Percentiles rank a stretch among this genome's conserved stretches.
Conservation (phyloP, 1,284 basidiomycete genomes). For the Tausonia pullulans region DNA sequence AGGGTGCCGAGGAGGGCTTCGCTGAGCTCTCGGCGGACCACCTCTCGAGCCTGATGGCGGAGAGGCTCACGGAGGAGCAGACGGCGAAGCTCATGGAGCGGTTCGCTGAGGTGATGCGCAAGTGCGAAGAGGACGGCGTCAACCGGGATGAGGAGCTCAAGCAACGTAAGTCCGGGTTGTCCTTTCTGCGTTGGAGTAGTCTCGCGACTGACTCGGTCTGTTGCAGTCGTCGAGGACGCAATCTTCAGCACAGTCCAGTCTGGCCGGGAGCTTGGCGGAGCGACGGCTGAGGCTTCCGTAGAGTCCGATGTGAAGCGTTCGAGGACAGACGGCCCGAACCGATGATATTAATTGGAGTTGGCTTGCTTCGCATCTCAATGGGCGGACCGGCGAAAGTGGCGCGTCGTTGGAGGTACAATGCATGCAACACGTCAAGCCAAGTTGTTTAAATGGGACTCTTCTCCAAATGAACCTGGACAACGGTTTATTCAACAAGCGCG, state of each 20-base stretch:
- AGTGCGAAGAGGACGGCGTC: conserved; percentile 28
- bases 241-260: conserved; percentile 9
- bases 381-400: too few species aligned
- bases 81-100: conserved; percentile 54
- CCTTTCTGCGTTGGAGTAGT: neutral
- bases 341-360: too few species aligned
- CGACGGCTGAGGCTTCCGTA: too few species aligned
- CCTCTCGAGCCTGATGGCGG: conserved; percentile 54
- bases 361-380: too few species aligned
- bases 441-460: too few species aligned
- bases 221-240: conserved; percentile 3
- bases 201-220: neutral
- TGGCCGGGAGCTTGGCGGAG: neutral
- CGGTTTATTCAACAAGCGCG: too few species aligned
- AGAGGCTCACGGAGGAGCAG: conserved; percentile 53
- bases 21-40: conserved; percentile 37
- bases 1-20: neutral
- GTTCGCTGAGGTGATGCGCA: conserved; percentile 26
- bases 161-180: neutral
- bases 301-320: too few species aligned
- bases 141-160: conserved; percentile 16
- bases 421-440: too few species aligned
- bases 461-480: too few species aligned
- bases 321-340: too few species aligned
- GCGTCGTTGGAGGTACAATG: too few species aligned